Base-by-base conservation (phyloP, 164 flowering plant genomes). In the Vitis rotundifolia region DNA sequence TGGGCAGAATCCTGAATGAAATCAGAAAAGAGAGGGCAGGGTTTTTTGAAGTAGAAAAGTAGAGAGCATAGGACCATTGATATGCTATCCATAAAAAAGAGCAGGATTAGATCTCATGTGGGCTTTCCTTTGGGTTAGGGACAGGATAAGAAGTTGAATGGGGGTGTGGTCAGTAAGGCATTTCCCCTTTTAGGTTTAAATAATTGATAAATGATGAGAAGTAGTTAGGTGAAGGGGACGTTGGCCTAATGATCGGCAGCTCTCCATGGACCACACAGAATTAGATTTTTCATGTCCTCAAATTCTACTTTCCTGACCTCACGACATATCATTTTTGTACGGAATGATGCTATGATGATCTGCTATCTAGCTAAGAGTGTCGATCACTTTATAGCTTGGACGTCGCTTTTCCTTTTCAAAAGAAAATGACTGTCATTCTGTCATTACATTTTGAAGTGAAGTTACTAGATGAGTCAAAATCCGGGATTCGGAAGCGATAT, bases 101-200 rank as follows among this genome's bases (percentile, higher is more conserved):
- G 69, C 49, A 71, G 69, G 80, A 79, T 76, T 68, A 74, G 74
- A 81, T 84, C 80, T 75, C 83, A 79, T 77, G 81, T 79, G 80
- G 79, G 68, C 63, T 55, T 73, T 76, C 63, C 26, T 67, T 71
- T 68, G 50, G 63, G 71, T 68, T 66, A 66, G 75, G 54, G 77
- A 79, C 79, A 81, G 70, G 87, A 83, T 78, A 80, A 80, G 81
- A 73, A 73, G 68, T 56, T 65, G 61, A 73, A 68, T 37, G 15
- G 69, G 63, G 72, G 73, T 74, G 72, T 63, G 75, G 78, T 68
- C 73, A 71, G 61, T 59, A 12, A 48, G 44, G 44, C 44, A 37
- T 37, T 37, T 37, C 44, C 44, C 63, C 51, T 31, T 70, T 63
- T 68, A 58, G n/a, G 16, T 44, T 60, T 5, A 9, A 62, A 28